A percentile compares a stretch with the other conserved stretches of the same genome.
These are phyloP conservation scores for Polytrichum commune DNA, from an alignment of 225 moss, liverwort and hornwort genomes.

Conservation along the genomic window DNA sequence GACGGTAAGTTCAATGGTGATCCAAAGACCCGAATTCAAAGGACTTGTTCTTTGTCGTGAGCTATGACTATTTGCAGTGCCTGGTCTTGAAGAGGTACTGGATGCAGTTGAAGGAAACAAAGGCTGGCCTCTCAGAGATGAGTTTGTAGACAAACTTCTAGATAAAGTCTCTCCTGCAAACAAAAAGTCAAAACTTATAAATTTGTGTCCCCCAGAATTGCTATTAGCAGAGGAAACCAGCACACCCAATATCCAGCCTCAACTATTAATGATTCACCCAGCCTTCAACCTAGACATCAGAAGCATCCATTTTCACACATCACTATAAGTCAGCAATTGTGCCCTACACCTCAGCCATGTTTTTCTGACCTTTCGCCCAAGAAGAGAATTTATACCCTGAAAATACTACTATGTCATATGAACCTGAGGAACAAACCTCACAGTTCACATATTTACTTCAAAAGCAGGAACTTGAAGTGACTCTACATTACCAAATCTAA, in stretches of 20 bases:
- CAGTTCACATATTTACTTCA: neutral
- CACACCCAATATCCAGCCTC: too few relatives aligned
- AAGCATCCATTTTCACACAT: too few relatives aligned
- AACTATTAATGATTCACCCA: too few relatives aligned
- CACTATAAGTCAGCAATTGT: too few relatives aligned
- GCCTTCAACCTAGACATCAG: too few relatives aligned
- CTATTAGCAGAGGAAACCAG: too few relatives aligned
- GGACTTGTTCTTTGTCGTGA: slow-evolving; percentile 51
- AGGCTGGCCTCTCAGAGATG: slow-evolving; percentile 44
- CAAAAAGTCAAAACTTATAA: neutral
- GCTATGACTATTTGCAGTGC: slow-evolving; percentile 28
- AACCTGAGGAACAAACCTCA: neutral
- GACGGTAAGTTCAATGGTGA: slow-evolving; percentile 46
- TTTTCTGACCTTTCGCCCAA: too few relatives aligned
- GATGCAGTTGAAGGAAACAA: slow-evolving; percentile 41
- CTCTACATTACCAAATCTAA: too few relatives aligned
- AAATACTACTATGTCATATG: neutral
- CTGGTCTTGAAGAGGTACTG: slow-evolving; percentile 31
- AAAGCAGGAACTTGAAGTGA: too few relatives aligned
- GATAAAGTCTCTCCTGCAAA: slow-evolving; percentile 35
- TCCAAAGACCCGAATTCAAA: slow-evolving; percentile 58
- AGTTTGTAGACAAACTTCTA: slow-evolving; percentile 45
- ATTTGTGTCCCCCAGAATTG: neutral
- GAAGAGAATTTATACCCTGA: neutral
- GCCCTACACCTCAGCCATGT: too few relatives aligned